phyloP scores from a whole-genome alignment of 1,139 yeast genomes.

The Candida freyschussii region DNA sequence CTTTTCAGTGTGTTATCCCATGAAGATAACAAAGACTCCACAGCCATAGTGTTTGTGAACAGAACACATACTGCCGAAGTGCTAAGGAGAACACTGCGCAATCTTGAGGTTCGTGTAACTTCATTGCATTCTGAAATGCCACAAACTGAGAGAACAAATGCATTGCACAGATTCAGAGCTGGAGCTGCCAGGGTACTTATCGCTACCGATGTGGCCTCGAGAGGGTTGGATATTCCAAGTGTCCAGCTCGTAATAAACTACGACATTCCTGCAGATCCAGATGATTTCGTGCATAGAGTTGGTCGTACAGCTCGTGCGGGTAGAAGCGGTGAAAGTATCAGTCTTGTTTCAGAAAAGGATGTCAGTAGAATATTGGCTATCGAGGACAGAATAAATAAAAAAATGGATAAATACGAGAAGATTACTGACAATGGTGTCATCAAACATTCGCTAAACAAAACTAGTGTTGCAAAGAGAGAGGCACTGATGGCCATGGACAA shows the following conservation, averaged over 20 bases:
- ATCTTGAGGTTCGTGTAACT: constrained; percentile 74
- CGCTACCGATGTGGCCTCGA: constrained; percentile 96
- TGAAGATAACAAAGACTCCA: constrained; percentile 57
- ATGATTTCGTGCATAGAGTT: constrained; percentile 94
- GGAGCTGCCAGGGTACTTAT: constrained; percentile 88
- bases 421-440: constrained; percentile 75
- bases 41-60: constrained; percentile 86
- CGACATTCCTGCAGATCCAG: constrained; percentile 95
- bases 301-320: constrained; percentile 99
- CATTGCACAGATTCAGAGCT: constrained; percentile 88
- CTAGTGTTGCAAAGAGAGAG: constrained; percentile 83
- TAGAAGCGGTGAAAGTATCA: constrained; percentile 61
- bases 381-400: constrained; percentile 75
- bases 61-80: constrained; percentile 87
- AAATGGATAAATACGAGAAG: constrained; percentile 67
- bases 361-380: constrained; percentile 77
- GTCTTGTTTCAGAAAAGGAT: constrained; percentile 82
- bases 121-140: constrained; percentile 95
- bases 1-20: constrained; percentile 62
- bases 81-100: constrained; percentile 67
- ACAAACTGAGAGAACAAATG: constrained; percentile 83
- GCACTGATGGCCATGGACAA: constrained; percentile 91
- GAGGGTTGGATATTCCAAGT: constrained; percentile 94
- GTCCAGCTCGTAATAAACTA: constrained; percentile 90
- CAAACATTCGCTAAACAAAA: constrained; percentile 58